Evolutionary conservation across 805 yeast species (phyloP).

Genomic region (Spencermartinsiella europaea): DNA sequence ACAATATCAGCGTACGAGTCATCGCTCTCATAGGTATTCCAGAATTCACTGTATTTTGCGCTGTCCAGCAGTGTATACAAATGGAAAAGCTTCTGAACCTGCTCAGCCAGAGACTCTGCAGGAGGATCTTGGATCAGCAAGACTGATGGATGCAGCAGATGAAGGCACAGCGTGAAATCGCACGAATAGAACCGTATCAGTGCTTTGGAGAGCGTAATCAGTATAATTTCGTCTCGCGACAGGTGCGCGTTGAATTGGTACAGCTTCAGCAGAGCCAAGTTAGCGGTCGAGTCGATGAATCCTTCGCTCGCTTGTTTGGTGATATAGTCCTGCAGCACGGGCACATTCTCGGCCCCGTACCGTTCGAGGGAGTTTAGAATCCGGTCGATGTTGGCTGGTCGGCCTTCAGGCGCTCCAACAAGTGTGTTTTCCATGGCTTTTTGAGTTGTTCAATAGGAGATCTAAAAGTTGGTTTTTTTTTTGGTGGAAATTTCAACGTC

Average conservation of each 20-base stretch:
- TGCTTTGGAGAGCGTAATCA: constrained; percentile 39
- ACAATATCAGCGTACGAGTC: constrained; percentile 32
- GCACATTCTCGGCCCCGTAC: constrained; percentile 41
- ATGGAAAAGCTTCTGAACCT: constrained; percentile 27
- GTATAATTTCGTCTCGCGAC: constrained; percentile 35
- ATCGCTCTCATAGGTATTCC: constrained; percentile 28
- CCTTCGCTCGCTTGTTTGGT: constrained; percentile 35
- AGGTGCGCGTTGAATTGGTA: constrained; percentile 36
- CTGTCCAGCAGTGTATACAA: constrained; percentile 29
- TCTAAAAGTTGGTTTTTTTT: not conserved
- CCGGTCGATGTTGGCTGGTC: constrained; percentile 39
- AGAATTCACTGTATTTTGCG: constrained; percentile 30
- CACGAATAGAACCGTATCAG: constrained; percentile 37
- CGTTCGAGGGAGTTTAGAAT: constrained; percentile 40
- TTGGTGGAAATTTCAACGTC: not conserved
- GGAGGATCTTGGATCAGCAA: constrained; percentile 23
- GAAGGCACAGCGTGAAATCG: constrained; percentile 42
- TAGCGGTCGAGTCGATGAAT: constrained; percentile 38
- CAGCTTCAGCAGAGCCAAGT: constrained; percentile 43
- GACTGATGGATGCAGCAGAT: constrained; percentile 40
- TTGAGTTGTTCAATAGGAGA: not conserved
- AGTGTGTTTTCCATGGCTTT: constrained; percentile 33
- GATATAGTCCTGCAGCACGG: constrained; percentile 42
- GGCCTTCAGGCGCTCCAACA: constrained; percentile 31
- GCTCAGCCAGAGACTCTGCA: constrained; percentile 24